Evolutionary conservation across 2,329 filamentous ascomycete species (phyloP), one percentile per base, ranked within the genome.

Genomic region (Westerdykella aurantiaca): DNA sequence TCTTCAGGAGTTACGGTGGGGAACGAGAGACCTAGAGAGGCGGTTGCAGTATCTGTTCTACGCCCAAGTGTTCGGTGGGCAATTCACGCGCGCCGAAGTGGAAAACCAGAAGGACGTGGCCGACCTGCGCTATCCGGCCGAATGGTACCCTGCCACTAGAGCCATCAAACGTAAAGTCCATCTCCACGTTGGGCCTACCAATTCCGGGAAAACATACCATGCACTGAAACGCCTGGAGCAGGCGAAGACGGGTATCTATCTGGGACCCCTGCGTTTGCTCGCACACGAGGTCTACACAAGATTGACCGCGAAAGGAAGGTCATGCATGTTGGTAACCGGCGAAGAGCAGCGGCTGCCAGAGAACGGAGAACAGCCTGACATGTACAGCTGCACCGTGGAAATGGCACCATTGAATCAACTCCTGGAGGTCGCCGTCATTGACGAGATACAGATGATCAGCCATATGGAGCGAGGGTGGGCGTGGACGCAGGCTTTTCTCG

Each of bases 391-490:
- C 61, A 98, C 93, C 0, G 93, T 98, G 3, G 93, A 98, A 66
- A 98, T 98, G 84, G 76, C 83, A 18, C 78, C 78, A 6, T 53
- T 81, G 16, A 74, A 75, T 39, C 68, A 61, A 75, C n/a, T 76
- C 71, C 54, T 87, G 23, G 91, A 97, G 34, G 90, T 98, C 31
- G 91, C 88, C 1, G 91, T 98, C 53, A 91, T 98, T 50, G 93
- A 98, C 61, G 93, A 98, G 71, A 97, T 98, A 45, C 93, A 98
- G 68, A 97, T 98, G 93, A 88, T 98, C 53, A 83, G 81, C 13
- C 83, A 89, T 57, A 49, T 65, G 0, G 80, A 88, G 0, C 83
- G 93, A 55, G 93, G 94, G 1, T 95, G 86, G 83, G 90, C 89
- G 2, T 98, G 93, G 93, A 95, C 90, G 1, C 81, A 89, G 56